Evolutionary conservation across 768 basidiomycete species (phyloP).

Genomic region (Boletus speciosus): DNA sequence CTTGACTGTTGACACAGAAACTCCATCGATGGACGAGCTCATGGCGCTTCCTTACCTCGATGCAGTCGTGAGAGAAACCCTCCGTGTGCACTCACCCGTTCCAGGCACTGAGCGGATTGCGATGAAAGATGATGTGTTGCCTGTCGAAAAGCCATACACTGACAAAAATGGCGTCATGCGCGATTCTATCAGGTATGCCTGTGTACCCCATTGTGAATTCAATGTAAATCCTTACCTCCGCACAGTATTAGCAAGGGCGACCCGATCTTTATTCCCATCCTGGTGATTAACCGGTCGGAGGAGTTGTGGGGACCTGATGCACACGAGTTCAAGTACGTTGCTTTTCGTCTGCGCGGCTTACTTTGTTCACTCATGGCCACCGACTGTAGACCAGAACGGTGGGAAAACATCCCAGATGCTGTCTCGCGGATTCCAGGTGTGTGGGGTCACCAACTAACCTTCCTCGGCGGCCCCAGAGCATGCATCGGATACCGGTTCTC

Average conservation of each 20-base stretch:
- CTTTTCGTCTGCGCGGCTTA: background rate
- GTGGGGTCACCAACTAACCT: conserved; percentile 56
- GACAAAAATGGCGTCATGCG: conserved; percentile 41
- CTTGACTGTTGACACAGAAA: conserved; percentile 43
- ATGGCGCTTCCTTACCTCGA: conserved; percentile 67
- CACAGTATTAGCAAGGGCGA: conserved; percentile 43
- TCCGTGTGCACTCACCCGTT: conserved; percentile 51
- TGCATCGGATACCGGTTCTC: conserved; percentile 72
- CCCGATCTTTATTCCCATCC: conserved; percentile 49
- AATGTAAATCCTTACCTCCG: background rate
- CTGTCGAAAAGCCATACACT: conserved; percentile 42
- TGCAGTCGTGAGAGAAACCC: conserved; percentile 54
- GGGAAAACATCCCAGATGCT: conserved; percentile 47
- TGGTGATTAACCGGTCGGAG: conserved; percentile 48
- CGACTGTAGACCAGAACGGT: conserved; percentile 56
- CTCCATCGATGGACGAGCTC: conserved; percentile 67
- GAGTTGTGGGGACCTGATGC: conserved; percentile 64
- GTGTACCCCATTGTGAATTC: background rate
- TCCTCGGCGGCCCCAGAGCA: conserved; percentile 60
- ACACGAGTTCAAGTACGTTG: conserved; percentile 50
- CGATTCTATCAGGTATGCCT: conserved; percentile 36
- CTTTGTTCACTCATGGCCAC: background rate
- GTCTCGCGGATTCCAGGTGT: conserved; percentile 52
- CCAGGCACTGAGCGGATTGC: conserved; percentile 43
- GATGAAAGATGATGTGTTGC: conserved; percentile 50